Base-by-base conservation (phyloP, 768 basidiomycete species). In the Leucocoprinus leucothites region DNA sequence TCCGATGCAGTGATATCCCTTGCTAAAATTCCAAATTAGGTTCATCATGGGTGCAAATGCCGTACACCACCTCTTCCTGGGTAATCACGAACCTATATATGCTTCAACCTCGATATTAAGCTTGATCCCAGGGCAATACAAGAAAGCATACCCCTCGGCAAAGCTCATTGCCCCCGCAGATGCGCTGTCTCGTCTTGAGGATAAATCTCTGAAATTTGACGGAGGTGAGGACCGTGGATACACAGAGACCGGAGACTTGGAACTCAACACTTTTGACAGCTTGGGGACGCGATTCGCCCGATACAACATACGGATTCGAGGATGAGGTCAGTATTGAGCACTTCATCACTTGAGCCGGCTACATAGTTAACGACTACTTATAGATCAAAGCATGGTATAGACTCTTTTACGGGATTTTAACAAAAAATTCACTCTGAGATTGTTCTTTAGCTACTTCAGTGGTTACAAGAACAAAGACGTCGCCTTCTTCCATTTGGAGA, bases 401-500 rank as follows among this genome's bases (percentile, higher is more conserved):
- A n/a, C n/a, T n/a, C n/a, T n/a, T n/a, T n/a, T n/a, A n/a, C n/a
- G n/a, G n/a, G n/a, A n/a, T n/a, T n/a, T n/a, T n/a, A n/a, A n/a
- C n/a, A n/a, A n/a, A n/a, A n/a, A n/a, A n/a, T n/a, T 38, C 9
- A 38, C 38, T 4, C 38, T 13, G 5, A n/a, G n/a, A n/a, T 38
- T 38, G 9, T 11, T 25, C 5, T n/a, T 46, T 55, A 86, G 85
- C 61, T 89, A 87, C 63, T 89, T 90, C 65, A 74, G 84, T 9
- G 86, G 86, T 0, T 80, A 82, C 63, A 73, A 70, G 57, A 91
- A 90, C 65, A 87, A 89, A 64, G 93, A 95, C 51, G 82, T 94
- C 13, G 89, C 91, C 0, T 93, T 91, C 69, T 80, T 87, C 56
- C 93, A 96, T 63, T 69, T 73, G 13, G 73, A 80, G 0, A 87